A percentile compares a stretch with the other conserved stretches of the same genome.
phyloP scores from a whole-genome alignment of 2,329 filamentous ascomycete genomes.

The Fusarium hostae region DNA sequence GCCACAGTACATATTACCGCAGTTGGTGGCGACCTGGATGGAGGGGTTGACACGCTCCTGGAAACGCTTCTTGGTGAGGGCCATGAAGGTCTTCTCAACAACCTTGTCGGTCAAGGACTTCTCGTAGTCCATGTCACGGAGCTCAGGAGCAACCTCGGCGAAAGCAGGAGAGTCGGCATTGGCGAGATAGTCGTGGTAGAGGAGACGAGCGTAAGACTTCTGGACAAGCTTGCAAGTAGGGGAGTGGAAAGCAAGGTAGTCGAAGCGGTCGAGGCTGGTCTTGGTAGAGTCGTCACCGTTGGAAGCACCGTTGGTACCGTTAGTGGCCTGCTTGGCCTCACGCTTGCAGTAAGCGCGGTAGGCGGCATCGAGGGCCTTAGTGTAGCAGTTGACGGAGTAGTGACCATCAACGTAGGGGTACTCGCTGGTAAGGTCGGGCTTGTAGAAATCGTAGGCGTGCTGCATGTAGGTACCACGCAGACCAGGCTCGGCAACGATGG shows the following conservation, averaged over 20 bases:
- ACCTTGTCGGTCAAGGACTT: constrained; percentile 83
- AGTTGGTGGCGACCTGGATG: constrained; percentile 81
- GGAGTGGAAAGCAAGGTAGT: constrained; percentile 85
- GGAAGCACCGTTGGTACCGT: constrained; percentile 63
- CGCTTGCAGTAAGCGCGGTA: constrained; percentile 84
- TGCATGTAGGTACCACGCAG: constrained; percentile 83
- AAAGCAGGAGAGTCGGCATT: constrained; percentile 75
- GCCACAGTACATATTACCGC: constrained; percentile 75
- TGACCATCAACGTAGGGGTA: constrained; percentile 88
- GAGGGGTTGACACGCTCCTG: constrained; percentile 78
- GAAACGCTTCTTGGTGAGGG: constrained; percentile 84
- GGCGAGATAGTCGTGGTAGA: constrained; percentile 86
- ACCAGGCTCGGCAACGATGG: constrained; percentile 80
- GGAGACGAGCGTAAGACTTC: constrained; percentile 84
- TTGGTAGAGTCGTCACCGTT: constrained; percentile 62
- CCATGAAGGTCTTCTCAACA: constrained; percentile 89
- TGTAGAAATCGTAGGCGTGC: constrained; percentile 91
- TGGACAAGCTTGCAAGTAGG: constrained; percentile 89
- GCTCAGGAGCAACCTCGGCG: constrained; percentile 78
- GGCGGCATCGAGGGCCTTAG: constrained; percentile 80
- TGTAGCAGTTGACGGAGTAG: constrained; percentile 85
- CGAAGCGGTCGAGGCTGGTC: constrained; percentile 80
- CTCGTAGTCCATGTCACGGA: constrained; percentile 82
- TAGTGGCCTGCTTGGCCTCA: constrained; percentile 69
- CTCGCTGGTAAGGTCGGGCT: constrained; percentile 87